phyloP scores from a whole-genome alignment of 208 protist species.

The Acanthamoeba healyi region DNA sequence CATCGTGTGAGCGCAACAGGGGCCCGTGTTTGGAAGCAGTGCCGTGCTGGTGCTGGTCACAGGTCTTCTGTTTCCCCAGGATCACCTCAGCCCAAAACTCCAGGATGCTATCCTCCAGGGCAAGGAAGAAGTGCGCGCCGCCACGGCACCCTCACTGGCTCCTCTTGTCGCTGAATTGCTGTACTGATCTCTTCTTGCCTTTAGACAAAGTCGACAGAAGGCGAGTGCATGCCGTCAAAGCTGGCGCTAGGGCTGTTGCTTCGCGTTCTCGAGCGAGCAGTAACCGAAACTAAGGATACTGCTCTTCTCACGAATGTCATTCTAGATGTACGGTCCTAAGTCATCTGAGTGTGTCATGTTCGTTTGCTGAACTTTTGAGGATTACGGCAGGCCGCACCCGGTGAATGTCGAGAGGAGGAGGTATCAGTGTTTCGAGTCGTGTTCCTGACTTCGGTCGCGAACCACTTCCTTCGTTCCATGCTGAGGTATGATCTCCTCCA shows the following conservation, averaged over 20 bases:
- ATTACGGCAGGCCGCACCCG: background rate
- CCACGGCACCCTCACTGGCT: no score
- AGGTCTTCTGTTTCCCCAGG: background rate
- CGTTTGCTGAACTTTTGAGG: background rate
- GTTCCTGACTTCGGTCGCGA: background rate
- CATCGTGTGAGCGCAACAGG: background rate
- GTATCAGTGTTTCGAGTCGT: constrained; percentile 1
- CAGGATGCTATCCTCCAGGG: constrained; percentile 15
- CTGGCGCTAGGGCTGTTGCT: background rate
- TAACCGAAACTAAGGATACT: background rate
- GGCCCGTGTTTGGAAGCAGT: background rate
- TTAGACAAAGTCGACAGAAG: background rate
- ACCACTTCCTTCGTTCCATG: constrained; percentile 6
- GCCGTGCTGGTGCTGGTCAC: background rate
- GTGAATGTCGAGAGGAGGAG: background rate
- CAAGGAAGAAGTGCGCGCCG: background rate
- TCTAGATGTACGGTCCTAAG: background rate
- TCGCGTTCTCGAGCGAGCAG: background rate
- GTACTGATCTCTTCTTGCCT: no score
- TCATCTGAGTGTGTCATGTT: background rate
- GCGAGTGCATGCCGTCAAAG: background rate
- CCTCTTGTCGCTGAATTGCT: no score
- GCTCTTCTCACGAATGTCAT: background rate
- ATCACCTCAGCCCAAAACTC: background rate
- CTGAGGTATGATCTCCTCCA: background rate